Base-by-base conservation (phyloP, 192 early-diverging fungal species). In the Gryganskiella cystojenkinii region DNA sequence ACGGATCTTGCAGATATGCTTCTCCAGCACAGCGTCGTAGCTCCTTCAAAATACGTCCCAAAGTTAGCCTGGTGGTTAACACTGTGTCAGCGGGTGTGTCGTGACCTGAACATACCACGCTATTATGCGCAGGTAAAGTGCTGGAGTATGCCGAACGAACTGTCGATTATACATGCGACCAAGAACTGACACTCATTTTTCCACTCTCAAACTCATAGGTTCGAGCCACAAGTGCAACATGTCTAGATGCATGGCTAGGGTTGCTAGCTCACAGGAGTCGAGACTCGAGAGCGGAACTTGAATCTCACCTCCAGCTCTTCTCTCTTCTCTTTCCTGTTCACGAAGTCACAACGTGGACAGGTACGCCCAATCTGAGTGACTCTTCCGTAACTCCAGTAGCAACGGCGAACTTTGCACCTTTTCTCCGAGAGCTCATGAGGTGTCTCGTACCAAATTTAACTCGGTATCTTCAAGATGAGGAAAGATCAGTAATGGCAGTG, bases 311-410 rank as follows among this genome's bases (percentile, higher is more conserved):
- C 11, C 43, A 30, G 2, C 17, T 65, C 6, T 73, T 65, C 42
- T 22, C 31, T 27, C 25, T 60, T 25, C 61, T 68, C 28, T 53
- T 69, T 37, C 61, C 66, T 19, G 61, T 49, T 15, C 43, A 59
- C 10, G 43, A 69, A 2, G 4, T 34, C 30, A 42, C 40, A 0
- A 68, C 66, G 6, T 59, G 66, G 74, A 44, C 40, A 20, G 1
- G 2, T 22, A 2, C 13, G 1, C 37, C 37, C 13, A 13, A 40
- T 40, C 37, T 13, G 37, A 40, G 13, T 5, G 13, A 13, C 37
- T 40, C 13, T 9, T 5, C 5, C 13, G 7, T 40, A 40, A 9
- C 37, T 13, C 13, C 37, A 9, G 37, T 40, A 13, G 37, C 37
- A 40, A 5, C n/a, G n/a, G n/a, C n/a, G n/a, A n/a, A 9, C 37